Percentiles rank a stretch among this genome's conserved stretches.
These are phyloP conservation scores for Tetradesmus lagerheimii DNA, from an alignment of 139 green algal species.

Conservation along the genomic window DNA sequence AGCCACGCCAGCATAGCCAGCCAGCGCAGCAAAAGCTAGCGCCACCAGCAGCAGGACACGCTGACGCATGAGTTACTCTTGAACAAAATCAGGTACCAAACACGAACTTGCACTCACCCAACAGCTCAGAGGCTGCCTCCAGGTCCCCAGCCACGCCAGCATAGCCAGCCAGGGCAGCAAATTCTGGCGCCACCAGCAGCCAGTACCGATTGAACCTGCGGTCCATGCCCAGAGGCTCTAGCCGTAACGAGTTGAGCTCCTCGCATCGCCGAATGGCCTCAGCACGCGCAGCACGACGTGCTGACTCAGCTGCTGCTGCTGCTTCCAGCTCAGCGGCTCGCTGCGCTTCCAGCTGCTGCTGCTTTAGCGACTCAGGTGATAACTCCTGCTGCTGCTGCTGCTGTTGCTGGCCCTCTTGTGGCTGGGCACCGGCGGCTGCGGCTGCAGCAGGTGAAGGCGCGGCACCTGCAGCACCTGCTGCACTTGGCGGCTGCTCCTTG, in stretches of 20 bases:
- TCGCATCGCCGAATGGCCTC: conserved; percentile 50
- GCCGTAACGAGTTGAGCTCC: conserved; percentile 57
- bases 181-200: conserved; percentile 9
- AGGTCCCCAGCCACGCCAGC: background rate
- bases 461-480: background rate
- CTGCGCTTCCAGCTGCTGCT: conserved; percentile 23
- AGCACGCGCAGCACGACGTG: conserved; percentile 25
- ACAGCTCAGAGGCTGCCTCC: background rate
- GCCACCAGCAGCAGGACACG: too few species aligned
- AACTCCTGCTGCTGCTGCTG: background rate
- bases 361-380: background rate
- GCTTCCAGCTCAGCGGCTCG: conserved; percentile 12
- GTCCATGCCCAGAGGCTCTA: conserved; percentile 84
- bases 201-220: conserved; percentile 75
- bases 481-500: conserved; percentile 22
- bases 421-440: background rate
- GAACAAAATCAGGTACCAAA: too few species aligned
- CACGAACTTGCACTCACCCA: background rate
- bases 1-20: too few species aligned
- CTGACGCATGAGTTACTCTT: too few species aligned
- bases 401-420: conserved; percentile 3
- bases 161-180: background rate
- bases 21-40: too few species aligned
- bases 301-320: conserved; percentile 37
- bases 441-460: background rate